These are phyloP conservation scores for Tulasnella sp. DNA, from an alignment of 768 basidiomycete species.

Conservation along the genomic window DNA sequence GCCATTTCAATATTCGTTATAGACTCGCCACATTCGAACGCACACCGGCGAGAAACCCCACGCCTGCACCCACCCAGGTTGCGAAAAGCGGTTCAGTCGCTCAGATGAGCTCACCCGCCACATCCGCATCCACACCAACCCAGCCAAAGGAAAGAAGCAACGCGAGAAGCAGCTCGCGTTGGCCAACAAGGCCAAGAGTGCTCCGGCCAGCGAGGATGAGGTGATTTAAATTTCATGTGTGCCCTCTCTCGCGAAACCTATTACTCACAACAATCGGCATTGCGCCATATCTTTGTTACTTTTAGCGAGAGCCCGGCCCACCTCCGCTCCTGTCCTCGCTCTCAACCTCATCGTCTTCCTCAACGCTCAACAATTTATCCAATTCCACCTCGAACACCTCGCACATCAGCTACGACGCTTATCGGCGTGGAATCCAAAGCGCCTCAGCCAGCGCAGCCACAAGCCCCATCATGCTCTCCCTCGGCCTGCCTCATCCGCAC, in stretches of 20 bases:
- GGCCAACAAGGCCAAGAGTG: constrained; percentile 35
- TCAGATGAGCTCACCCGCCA: constrained; percentile 98
- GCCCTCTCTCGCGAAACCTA: background rate
- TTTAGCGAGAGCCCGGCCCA: background rate
- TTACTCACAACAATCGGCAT: background rate
- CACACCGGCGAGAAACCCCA: constrained; percentile 99
- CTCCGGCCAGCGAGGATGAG: constrained; percentile 53
- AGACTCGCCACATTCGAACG: constrained; percentile 97
- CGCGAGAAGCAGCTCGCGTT: constrained; percentile 60
- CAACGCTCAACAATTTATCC: constrained; percentile 4
- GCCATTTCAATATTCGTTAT: too few relatives aligned
- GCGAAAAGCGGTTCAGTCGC: constrained; percentile 96
- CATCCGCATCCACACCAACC: constrained; percentile 70
- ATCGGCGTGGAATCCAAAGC: constrained; percentile 22
- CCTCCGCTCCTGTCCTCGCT: constrained; percentile 15
- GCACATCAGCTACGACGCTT: constrained; percentile 30
- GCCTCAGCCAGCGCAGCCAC: constrained; percentile 23
- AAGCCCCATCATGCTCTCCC: constrained; percentile 16
- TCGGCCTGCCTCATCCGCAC: constrained; percentile 18
- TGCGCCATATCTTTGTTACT: background rate
- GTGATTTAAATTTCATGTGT: constrained; percentile 44
- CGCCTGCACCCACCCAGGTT: constrained; percentile 83
- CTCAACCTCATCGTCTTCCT: constrained; percentile 19
- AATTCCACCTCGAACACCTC: constrained; percentile 17
- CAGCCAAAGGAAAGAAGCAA: constrained; percentile 46